Evolutionary conservation across 345 rosid genomes (phyloP), one percentile per base, ranked within the genome.

Genomic region (sweet orange (Citrus sinensis)): DNA sequence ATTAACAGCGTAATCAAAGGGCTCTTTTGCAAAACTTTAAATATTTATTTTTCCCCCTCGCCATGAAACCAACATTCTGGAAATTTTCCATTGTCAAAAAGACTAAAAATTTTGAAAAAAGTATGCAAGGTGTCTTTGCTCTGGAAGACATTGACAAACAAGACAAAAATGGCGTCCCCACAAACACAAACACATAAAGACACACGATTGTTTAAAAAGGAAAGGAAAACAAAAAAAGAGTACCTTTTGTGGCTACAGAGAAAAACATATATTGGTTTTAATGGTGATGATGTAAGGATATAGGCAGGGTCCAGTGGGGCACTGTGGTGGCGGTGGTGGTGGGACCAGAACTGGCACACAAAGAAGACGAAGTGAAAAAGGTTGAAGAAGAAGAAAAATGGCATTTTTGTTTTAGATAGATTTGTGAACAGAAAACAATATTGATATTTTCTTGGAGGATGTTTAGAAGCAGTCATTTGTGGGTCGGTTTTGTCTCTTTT

Each of bases 1-100:
- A 67, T 69, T 54, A 80, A 82, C 66, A 87, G 82, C 93, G 92
- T 90, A 88, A 93, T 90, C 80, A 89, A 85, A 82, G 89, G 92
- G 78, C 60, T 54, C 68, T 64, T 82, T 77, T 80, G 72, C 71
- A 66, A 7, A 80, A 75, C 79, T 77, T 80, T 82, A 66, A 76
- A 70, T 51, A 19, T 39, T 55, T 6, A 14, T 42, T 16, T 22
- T 32, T 74, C 71, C 56, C 37, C 16, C 74, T 71, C 9, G 74
- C 78, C 59, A 27, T 78, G 73, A 65, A 27, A 73, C 54, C 67
- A 46, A 63, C 25, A 51, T 10, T 7, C 46, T 35, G 46, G 46
- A 85, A 74, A 78, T 77, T 55, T 27, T 75, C 55, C 24, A 72
- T 58, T 49, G 72, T 70, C 66, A 67, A 64, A 75, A 62, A 74